Base-by-base conservation (phyloP, 768 basidiomycete genomes). In the Tricholoma matsutake region DNA sequence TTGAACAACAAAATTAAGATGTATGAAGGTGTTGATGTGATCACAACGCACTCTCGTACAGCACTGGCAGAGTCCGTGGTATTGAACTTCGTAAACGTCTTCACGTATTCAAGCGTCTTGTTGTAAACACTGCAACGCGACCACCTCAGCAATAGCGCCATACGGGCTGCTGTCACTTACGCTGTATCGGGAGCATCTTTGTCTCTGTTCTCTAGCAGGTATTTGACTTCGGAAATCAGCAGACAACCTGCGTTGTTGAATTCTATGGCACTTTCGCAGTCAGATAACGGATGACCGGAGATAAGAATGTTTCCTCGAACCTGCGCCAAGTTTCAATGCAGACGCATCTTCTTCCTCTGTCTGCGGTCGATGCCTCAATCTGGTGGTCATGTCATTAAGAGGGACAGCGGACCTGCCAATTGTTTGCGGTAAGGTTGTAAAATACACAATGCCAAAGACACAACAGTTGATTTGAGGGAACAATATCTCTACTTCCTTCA, bases 161-260 rank as follows among this genome's bases (percentile, higher is more conserved):
- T 13, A 4, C 9, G 5, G 6, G 9, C 51, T 29, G 61, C 35
- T 6, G 32, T 11, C 16, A 78, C 88, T 61, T 69, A 94, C 94
- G 87, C 84, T 59, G 92, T 94, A 68, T 93, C 92, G 7, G 92
- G 92, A 2, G 90, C 89, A 68, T 91, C 89, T 73, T 93, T 91
- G 75, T 92, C 88, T 65, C 91, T 79, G 78, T 91, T 90, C 74
- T 94, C 92, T 29, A 96, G 79, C 53, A 96, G 77, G 71, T 94
- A 91, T 70, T 93, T 93, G 71, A 96, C 94, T 70, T 96, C 94
- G 1, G 92, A 94, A 62, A 96, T 94, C 67, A 94, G 82, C 69
- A 96, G 73, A 73, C 91, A 94, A 80, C 91, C 93, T 5, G 91
- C 91, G 64, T 94, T 92, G 77, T 92, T 92, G 77, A 96, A 96